Percentiles rank a stretch among this genome's conserved stretches.
phyloP scores from a whole-genome alignment of 495 filamentous ascomycete genomes.

The Lophium mytilinum region DNA sequence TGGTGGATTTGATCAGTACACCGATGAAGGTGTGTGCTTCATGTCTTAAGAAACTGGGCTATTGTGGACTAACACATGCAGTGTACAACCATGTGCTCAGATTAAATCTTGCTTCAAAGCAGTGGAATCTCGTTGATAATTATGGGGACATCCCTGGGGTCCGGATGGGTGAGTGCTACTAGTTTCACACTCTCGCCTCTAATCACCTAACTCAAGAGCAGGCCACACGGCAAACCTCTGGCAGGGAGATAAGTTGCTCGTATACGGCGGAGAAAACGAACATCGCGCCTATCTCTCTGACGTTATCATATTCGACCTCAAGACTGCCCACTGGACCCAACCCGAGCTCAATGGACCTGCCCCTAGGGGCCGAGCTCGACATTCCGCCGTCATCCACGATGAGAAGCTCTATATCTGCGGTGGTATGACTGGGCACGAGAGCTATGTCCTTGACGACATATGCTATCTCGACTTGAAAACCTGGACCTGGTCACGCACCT shows the following conservation, averaged over 20 bases:
- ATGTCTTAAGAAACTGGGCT: neutral
- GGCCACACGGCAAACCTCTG: slow-evolving; percentile 94
- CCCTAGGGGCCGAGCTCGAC: slow-evolving; percentile 81
- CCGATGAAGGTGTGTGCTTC: slow-evolving; percentile 64
- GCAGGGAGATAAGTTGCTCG: slow-evolving; percentile 84
- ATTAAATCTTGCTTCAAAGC: slow-evolving; percentile 73
- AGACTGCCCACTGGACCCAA: slow-evolving; percentile 88
- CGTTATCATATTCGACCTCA: slow-evolving; percentile 89
- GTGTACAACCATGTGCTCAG: slow-evolving; percentile 96
- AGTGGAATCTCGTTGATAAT: slow-evolving; percentile 95
- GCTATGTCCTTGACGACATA: slow-evolving; percentile 84
- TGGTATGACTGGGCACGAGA: slow-evolving; percentile 80
- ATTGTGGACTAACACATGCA: slow-evolving; percentile 23
- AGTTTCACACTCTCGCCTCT: neutral
- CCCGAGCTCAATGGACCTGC: slow-evolving; percentile 74
- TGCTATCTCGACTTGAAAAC: slow-evolving; percentile 95
- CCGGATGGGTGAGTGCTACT: slow-evolving; percentile 68
- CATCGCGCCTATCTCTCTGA: slow-evolving; percentile 92
- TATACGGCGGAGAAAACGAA: slow-evolving; percentile 97
- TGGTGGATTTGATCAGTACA: slow-evolving; percentile 98
- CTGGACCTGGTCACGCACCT: slow-evolving; percentile 93
- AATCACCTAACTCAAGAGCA: slow-evolving; percentile 27
- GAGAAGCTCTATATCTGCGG: slow-evolving; percentile 94
- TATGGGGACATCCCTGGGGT: slow-evolving; percentile 98
- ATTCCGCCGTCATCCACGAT: slow-evolving; percentile 89